Conservation (phyloP, 805 yeast genomes). For the Pichia deserticola region DNA sequence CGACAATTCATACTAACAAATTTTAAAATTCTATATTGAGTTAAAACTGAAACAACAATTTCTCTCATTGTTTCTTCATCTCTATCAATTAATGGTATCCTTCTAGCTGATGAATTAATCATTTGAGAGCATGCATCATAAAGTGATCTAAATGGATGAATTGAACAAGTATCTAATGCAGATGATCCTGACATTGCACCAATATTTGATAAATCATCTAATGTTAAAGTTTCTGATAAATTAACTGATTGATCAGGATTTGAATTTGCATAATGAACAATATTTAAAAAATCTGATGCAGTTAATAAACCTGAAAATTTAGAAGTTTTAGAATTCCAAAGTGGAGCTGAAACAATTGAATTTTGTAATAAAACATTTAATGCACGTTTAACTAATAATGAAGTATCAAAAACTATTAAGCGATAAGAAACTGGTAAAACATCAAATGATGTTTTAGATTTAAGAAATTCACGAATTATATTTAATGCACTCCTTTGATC, state of each 20-base stretch:
- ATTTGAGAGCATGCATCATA: conserved; percentile 91
- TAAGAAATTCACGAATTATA: conserved; percentile 76
- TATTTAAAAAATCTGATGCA: conserved; percentile 87
- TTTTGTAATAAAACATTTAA: conserved; percentile 85
- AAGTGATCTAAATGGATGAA: conserved; percentile 83
- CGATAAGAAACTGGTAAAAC: conserved; percentile 94
- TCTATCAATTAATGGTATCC: conserved; percentile 90
- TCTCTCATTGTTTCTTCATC: conserved; percentile 90
- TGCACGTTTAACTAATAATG: conserved; percentile 82
- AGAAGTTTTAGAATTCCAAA: conserved; percentile 88
- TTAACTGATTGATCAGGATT: conserved; percentile 76
- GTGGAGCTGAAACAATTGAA: conserved; percentile 91
- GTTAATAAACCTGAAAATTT: conserved; percentile 92
- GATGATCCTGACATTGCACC: conserved; percentile 86
- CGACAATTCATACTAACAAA: conserved; percentile 94
- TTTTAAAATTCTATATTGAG: conserved; percentile 92
- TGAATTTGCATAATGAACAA: conserved; percentile 77
- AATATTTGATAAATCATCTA: conserved; percentile 79
- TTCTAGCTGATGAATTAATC: conserved; percentile 80
- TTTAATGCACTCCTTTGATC: conserved; percentile 72
- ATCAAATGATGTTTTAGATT: conserved; percentile 90
- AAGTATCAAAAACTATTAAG: conserved; percentile 86
- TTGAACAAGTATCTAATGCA: conserved; percentile 67
- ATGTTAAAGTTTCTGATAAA: conserved; percentile 73
- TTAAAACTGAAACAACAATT: conserved; percentile 88